Conservation (phyloP, 1,139 yeast genomes). For the Torulaspora pretoriensis region DNA sequence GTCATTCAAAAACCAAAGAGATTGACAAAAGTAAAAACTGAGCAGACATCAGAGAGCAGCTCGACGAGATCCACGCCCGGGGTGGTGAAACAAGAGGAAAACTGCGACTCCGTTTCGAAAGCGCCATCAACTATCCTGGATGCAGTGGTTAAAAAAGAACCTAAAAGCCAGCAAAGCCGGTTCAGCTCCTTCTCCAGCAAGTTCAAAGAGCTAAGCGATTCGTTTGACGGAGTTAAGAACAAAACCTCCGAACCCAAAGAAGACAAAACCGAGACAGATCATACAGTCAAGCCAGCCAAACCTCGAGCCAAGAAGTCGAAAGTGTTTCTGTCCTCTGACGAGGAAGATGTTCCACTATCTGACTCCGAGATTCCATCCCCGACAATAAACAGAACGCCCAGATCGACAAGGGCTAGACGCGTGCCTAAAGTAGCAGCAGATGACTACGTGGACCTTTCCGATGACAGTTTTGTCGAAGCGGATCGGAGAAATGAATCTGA, state of each 20-base stretch:
- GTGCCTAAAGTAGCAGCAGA: constrained; percentile 25
- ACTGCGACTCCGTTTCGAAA: constrained; percentile 6
- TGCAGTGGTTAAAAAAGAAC: constrained; percentile 16
- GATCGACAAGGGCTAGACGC: constrained; percentile 29
- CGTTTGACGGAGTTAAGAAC: constrained; percentile 24
- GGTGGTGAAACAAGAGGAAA: constrained; percentile 1
- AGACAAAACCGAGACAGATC: neutral
- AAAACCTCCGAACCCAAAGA: constrained; percentile 1
- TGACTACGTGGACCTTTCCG: constrained; percentile 28
- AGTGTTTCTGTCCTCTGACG: constrained; percentile 20
- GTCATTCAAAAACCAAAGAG: constrained; percentile 26
- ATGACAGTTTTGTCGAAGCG: constrained; percentile 32
- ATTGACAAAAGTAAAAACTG: constrained; percentile 27
- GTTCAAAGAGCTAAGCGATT: constrained; percentile 30
- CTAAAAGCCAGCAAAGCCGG: constrained; percentile 20
- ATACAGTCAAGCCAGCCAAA: constrained; percentile 3
- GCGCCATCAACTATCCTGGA: constrained; percentile 25
- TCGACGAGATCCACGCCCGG: constrained; percentile 11
- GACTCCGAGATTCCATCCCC: constrained; percentile 23
- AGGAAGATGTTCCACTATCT: constrained; percentile 26
- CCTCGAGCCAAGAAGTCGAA: constrained; percentile 8
- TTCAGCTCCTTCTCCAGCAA: constrained; percentile 33
- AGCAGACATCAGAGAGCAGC: constrained; percentile 20
- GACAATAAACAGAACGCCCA: constrained; percentile 22
- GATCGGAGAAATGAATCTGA: constrained; percentile 27